A percentile compares a stretch with the other conserved stretches of the same genome.
Conservation (phyloP, 345 rosid genomes). For the Triadica sebifera region DNA sequence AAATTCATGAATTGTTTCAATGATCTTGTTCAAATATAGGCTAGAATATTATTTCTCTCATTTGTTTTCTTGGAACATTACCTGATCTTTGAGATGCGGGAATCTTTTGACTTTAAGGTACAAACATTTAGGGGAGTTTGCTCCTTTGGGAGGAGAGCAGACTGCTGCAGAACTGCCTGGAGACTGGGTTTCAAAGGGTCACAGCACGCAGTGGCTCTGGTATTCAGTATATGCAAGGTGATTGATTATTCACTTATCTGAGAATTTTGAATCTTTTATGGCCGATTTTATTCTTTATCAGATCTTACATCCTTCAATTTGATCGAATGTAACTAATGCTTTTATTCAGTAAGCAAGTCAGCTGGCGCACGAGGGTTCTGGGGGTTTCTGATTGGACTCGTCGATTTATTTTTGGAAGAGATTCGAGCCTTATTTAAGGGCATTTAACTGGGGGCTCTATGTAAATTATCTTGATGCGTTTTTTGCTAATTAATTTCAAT, state of each 20-base stretch:
- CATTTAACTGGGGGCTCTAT: conserved; percentile 5
- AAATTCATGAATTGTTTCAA: no score
- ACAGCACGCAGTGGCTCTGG: conserved; percentile 98
- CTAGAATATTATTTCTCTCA: no score
- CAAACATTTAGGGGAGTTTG: conserved; percentile 94
- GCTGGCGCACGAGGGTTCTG: conserved; percentile 89
- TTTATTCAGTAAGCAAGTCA: conserved; percentile 80
- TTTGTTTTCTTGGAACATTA: not conserved
- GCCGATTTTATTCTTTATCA: not conserved
- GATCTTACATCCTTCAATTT: not conserved
- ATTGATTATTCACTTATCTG: conserved; percentile 7
- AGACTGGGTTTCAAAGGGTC: conserved; percentile 95
- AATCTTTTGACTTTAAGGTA: conserved; percentile 43
- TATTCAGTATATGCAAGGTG: conserved; percentile 96
- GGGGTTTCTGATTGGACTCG: conserved; percentile 90
- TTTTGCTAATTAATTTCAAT: not conserved
- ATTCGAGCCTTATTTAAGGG: conserved; percentile 87
- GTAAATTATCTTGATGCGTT: conserved; percentile 8
- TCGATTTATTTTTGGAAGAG: conserved; percentile 80
- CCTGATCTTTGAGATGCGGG: conserved; percentile 3
- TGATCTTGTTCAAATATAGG: no score
- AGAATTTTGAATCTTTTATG: not conserved
- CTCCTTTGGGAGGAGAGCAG: conserved; percentile 99
- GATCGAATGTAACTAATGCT: not conserved
- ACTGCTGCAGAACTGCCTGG: conserved; percentile 97